Conservation (phyloP, 169 alveolate genomes). For the Perkinsus olseni region DNA sequence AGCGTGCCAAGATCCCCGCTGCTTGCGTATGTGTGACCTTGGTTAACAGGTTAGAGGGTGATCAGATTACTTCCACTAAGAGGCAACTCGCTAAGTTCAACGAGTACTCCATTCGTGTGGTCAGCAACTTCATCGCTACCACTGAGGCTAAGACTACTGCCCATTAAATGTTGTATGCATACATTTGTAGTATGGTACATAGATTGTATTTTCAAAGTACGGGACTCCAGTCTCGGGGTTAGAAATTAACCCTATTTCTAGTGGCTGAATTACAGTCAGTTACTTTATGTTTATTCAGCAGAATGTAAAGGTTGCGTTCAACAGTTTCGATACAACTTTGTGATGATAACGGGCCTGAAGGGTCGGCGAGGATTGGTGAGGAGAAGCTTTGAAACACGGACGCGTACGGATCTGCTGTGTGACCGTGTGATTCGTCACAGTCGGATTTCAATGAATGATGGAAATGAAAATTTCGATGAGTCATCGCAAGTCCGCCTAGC, state of each 20-base stretch:
- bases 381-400: no score
- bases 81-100: background rate
- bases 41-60: background rate
- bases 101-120: background rate
- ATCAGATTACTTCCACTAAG: background rate
- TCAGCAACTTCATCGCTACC: background rate
- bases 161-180: background rate
- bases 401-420: no score
- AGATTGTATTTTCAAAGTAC: background rate
- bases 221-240: background rate
- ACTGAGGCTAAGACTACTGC: slow-evolving; percentile 1
- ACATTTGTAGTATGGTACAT: background rate
- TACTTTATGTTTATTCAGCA: background rate
- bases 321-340: no score
- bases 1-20: slow-evolving; percentile 4
- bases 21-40: slow-evolving; percentile 3
- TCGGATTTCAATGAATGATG: no score
- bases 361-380: no score
- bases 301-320: no score
- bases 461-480: no score
- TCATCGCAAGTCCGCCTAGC: no score
- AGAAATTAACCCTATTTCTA: background rate
- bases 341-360: no score
- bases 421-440: no score
- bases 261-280: background rate